A percentile compares a stretch with the other conserved stretches of the same genome.
Evolutionary conservation across 2,329 filamentous ascomycete genomes (phyloP).

Genomic region (Aspergillus japonicus): DNA sequence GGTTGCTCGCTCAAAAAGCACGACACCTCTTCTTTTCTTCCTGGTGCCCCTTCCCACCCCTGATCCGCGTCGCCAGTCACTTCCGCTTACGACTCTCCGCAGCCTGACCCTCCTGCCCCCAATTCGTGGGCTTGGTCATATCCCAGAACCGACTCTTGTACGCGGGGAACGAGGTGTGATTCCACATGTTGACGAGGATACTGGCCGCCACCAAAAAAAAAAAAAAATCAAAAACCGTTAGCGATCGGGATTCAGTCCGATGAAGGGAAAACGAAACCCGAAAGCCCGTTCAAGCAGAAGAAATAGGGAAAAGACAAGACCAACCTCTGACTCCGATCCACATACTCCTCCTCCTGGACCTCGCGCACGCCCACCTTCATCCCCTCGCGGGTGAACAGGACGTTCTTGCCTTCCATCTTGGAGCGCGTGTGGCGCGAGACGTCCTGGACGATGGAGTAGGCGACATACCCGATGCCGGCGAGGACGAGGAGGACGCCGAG

Average conservation of each 20-base stretch:
- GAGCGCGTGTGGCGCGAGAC: constrained; percentile 57
- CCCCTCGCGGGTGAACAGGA: constrained; percentile 60
- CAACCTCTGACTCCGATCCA: constrained; percentile 59
- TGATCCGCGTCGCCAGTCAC: neutral
- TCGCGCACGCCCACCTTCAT: constrained; percentile 62
- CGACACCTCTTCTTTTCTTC: no score
- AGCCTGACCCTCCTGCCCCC: constrained; percentile 7
- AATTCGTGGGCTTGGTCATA: constrained; percentile 26
- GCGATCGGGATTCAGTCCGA: no score
- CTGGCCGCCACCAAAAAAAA: constrained; percentile 22
- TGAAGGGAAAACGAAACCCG: no score
- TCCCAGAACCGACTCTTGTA: constrained; percentile 48
- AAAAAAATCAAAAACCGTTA: no score
- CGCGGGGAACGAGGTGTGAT: constrained; percentile 46
- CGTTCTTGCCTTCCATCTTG: constrained; percentile 64
- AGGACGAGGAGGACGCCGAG: constrained; percentile 52
- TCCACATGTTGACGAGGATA: constrained; percentile 52
- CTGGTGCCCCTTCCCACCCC: no score
- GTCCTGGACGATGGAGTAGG: constrained; percentile 59
- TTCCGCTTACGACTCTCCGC: constrained; percentile 4
- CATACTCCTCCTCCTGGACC: constrained; percentile 56
- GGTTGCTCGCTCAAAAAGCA: no score
- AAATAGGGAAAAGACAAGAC: constrained; percentile 19
- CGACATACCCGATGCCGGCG: constrained; percentile 55
- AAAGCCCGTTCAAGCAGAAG: no score